A percentile compares a stretch with the other conserved stretches of the same genome.
phyloP scores from a whole-genome alignment of 129 eudicot genomes.

The sunflower (Helianthus annuus) region HanXRQr2.0-SUNRISE NC_035444.2:53501561-53502060 shows the following conservation, averaged over 20 bases:
- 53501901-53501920: neutral
- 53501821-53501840: slow-evolving; percentile 5
- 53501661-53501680: neutral
- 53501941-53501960: slow-evolving; percentile 15
- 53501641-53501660: neutral
- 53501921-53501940: slow-evolving; percentile 21
- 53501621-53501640: no score
- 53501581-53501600: neutral
- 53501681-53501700: slow-evolving; percentile 16
- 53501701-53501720: slow-evolving; percentile 21
- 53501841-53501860: slow-evolving; percentile 8
- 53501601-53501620: neutral
- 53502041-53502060: slow-evolving; percentile 32
- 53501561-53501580: neutral
- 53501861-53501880: neutral
- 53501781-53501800: slow-evolving; percentile 28
- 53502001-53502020: neutral
- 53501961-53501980: slow-evolving; percentile 34
- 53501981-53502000: neutral
- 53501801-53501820: slow-evolving; percentile 33
- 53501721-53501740: neutral
- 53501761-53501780: slow-evolving; percentile 34
- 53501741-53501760: neutral
- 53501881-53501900: neutral
- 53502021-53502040: neutral